phyloP scores from a whole-genome alignment of 805 yeast species.

The Candida sanyiensis region DNA sequence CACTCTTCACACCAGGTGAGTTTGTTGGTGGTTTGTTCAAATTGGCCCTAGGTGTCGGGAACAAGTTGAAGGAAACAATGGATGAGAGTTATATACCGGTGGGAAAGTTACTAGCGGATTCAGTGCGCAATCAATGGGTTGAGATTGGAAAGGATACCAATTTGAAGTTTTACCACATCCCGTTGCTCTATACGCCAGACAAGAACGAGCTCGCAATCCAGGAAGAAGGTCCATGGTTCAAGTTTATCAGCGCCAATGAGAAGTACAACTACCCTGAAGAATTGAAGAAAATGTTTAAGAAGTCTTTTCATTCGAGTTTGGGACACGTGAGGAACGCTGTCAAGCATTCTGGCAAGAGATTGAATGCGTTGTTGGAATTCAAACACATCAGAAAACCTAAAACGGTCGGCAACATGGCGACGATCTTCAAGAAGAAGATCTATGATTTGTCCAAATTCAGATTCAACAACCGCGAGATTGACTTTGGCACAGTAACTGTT shows the following conservation, averaged over 20 bases:
- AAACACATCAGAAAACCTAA: constrained; percentile 10
- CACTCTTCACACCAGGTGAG: constrained; percentile 40
- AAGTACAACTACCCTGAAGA: constrained; percentile 9
- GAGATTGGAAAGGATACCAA: constrained; percentile 10
- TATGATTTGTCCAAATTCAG: constrained; percentile 8
- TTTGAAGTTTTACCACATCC: constrained; percentile 12
- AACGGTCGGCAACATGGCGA: constrained; percentile 3
- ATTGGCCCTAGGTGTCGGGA: constrained; percentile 26
- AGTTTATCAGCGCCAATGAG: constrained; percentile 14
- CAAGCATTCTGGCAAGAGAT: constrained; percentile 8
- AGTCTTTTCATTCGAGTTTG: constrained; percentile 4
- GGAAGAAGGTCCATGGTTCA: constrained; percentile 8
- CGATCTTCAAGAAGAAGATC: constrained; percentile 9
- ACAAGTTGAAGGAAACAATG: constrained; percentile 4
- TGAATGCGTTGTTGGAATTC: constrained; percentile 7
- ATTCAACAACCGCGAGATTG: constrained; percentile 9
- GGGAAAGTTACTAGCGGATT: constrained; percentile 12
- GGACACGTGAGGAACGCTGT: constrained; percentile 8
- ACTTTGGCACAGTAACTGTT: constrained; percentile 14
- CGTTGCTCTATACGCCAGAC: constrained; percentile 16
- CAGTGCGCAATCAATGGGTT: constrained; percentile 14
- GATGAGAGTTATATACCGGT: constrained; percentile 12
- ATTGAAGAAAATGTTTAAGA: constrained; percentile 5
- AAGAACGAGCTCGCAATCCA: neutral
- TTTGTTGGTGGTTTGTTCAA: constrained; percentile 48